Evolutionary conservation across 305 asterid species (phyloP).

Genomic region (Solanum hybrid): DNA sequence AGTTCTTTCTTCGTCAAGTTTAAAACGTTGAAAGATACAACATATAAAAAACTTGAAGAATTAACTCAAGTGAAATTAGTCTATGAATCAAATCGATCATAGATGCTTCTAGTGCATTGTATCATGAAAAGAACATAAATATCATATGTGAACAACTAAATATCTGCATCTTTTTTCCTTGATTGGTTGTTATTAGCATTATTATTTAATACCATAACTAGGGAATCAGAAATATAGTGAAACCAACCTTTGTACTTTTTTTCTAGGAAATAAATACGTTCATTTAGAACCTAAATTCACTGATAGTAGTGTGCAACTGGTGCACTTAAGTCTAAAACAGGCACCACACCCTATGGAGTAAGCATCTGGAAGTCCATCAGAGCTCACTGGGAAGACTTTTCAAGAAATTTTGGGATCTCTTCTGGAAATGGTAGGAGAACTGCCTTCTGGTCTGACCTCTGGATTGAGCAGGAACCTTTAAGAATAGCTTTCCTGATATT

Average conservation of each 20-base stretch:
- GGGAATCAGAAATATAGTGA: neutral
- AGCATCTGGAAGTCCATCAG: neutral
- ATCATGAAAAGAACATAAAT: neutral
- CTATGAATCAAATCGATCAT: neutral
- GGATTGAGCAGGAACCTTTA: neutral
- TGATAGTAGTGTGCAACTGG: neutral
- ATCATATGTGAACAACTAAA: neutral
- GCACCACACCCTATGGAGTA: neutral
- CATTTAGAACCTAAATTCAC: neutral
- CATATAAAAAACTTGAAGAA: neutral
- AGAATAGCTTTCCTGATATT: neutral
- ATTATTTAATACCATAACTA: neutral
- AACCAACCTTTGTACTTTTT: neutral
- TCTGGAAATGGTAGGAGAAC: neutral
- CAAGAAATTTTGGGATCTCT: neutral
- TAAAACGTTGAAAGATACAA: neutral
- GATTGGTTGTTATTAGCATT: neutral
- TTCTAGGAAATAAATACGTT: neutral
- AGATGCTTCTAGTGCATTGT: neutral
- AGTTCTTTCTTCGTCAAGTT: neutral
- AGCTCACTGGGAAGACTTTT: neutral
- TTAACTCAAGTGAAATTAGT: neutral
- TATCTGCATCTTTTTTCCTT: neutral
- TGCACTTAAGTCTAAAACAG: neutral
- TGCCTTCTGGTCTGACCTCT: neutral